Evolutionary conservation across 257 asterid species (phyloP), one percentile per base, ranked within the genome.

Genomic region (Solanum virginianum): DNA sequence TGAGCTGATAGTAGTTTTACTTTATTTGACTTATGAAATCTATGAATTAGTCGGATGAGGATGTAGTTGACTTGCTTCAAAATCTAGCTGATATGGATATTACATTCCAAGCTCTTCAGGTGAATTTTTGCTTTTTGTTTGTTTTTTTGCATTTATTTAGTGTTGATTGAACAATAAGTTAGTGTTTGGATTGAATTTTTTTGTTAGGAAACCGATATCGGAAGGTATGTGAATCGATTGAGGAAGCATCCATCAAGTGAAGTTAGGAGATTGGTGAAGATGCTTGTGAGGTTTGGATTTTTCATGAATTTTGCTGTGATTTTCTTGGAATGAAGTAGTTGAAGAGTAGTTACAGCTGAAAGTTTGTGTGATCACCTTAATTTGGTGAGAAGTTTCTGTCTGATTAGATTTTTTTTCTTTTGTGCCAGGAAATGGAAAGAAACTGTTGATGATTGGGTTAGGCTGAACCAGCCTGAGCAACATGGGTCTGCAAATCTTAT

Each of bases 401-500:
- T 60, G 51, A 80, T 65, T 51, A 63, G 18, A 24, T 49, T 66
- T 45, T 36, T n/a, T 7, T 81, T 29, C 45, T 74, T 63, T 60
- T 82, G 83, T 17, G 59, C 89, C 91, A 97, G 99, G 63, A 97
- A 94, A 87, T 97, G 99, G 99, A 97, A 94, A 87, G 97, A 91
- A 62, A 92, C 94, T 15, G 99, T 97, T 89, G 98, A 97, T 79
- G 97, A 96, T 81, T 95, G 98, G 98, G 98, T 93, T 86, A 93
- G 89, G 90, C 92, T 91, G 89, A 92, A 94, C 88, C 93, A 89
- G 59, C 96, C 93, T 22, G 91, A 87, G 8, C 93, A 91, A 79
- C 47, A 79, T 79, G 88, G 85, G 29, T 45, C 92, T 74, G 88
- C 98, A 29, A 87, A 90, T 86, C 90, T 89, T 83, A 89, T 91